A percentile compares a stretch with the other conserved stretches of the same genome.
Conservation (phyloP, 2,329 filamentous ascomycete species). For the Ascochyta koolunga region DNA sequence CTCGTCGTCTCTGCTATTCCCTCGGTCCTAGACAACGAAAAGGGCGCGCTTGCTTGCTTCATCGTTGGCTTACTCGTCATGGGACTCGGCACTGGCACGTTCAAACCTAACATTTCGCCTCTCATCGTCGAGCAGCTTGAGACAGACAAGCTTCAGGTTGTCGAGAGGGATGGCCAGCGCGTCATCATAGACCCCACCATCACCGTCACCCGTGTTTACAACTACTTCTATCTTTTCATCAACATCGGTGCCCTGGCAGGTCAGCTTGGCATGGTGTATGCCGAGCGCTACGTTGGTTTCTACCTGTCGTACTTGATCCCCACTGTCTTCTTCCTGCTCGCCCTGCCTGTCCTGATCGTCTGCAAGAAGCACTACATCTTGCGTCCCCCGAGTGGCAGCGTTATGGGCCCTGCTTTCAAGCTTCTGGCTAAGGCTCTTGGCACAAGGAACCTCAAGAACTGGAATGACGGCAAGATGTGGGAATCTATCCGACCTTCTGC, state of each 20-base stretch:
- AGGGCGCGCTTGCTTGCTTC: conserved; percentile 62
- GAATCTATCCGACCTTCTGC: conserved; percentile 69
- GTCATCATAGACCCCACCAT: conserved; percentile 71
- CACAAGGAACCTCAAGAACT: conserved; percentile 60
- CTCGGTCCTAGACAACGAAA: conserved; percentile 53
- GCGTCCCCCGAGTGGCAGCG: conserved; percentile 69
- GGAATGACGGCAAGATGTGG: conserved; percentile 65
- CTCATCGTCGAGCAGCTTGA: conserved; percentile 69
- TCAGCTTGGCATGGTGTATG: conserved; percentile 48
- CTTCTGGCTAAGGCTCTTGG: conserved; percentile 60
- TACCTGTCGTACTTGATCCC: conserved; percentile 74
- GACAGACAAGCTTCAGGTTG: conserved; percentile 57
- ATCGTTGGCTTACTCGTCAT: conserved; percentile 65
- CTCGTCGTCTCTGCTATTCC: conserved; percentile 63
- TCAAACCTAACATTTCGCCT: conserved; percentile 69
- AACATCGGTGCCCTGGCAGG: conserved; percentile 47
- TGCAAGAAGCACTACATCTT: conserved; percentile 67
- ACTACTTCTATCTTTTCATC: conserved; percentile 53
- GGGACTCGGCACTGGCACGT: conserved; percentile 70
- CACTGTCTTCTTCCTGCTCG: conserved; percentile 66
- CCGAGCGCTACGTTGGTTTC: conserved; percentile 65
- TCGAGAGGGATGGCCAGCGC: conserved; percentile 56
- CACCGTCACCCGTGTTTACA: conserved; percentile 72
- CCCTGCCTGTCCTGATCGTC: conserved; percentile 64
- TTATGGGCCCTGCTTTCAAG: conserved; percentile 68